These are phyloP conservation scores for Penicillium nucicola DNA, from an alignment of 495 filamentous ascomycete genomes.

Conservation along the genomic window DNA sequence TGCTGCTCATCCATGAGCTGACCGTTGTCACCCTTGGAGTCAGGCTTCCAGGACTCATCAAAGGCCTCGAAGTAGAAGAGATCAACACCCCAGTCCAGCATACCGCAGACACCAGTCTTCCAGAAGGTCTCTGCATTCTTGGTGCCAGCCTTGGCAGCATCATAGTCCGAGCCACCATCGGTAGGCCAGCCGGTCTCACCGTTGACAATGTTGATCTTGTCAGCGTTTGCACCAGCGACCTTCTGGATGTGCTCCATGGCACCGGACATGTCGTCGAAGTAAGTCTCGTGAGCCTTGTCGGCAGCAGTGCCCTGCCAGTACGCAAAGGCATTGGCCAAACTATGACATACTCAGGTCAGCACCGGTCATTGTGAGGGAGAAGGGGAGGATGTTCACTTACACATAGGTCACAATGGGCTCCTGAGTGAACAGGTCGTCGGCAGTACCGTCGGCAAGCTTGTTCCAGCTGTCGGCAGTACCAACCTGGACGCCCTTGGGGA, in stretches of 20 bases:
- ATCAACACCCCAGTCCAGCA: constrained; percentile 69
- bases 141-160: constrained; percentile 58
- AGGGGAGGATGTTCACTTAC: constrained; percentile 37
- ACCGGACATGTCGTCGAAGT: constrained; percentile 71
- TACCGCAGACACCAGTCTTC: constrained; percentile 65
- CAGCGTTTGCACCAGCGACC: constrained; percentile 48
- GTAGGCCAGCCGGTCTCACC: constrained; percentile 76
- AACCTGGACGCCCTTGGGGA: constrained; percentile 52
- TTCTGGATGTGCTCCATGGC: constrained; percentile 68
- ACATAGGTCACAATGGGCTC: constrained; percentile 60
- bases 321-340: constrained; percentile 74
- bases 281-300: constrained; percentile 61
- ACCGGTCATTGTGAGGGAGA: not conserved
- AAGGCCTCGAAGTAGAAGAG: constrained; percentile 85
- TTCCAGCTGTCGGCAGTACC: constrained; percentile 85
- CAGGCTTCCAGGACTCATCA: constrained; percentile 78
- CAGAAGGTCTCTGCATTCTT: constrained; percentile 61
- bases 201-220: constrained; percentile 64
- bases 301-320: constrained; percentile 75
- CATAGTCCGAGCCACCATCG: constrained; percentile 62
- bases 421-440: constrained; percentile 57
- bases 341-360: constrained; percentile 11
- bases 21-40: constrained; percentile 66
- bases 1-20: constrained; percentile 65
- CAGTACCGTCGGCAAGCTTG: constrained; percentile 71